A percentile compares a stretch with the other conserved stretches of the same genome.
Evolutionary conservation across 352 stramenopile species (phyloP).

Genomic region (Pythium plurisporium): DNA sequence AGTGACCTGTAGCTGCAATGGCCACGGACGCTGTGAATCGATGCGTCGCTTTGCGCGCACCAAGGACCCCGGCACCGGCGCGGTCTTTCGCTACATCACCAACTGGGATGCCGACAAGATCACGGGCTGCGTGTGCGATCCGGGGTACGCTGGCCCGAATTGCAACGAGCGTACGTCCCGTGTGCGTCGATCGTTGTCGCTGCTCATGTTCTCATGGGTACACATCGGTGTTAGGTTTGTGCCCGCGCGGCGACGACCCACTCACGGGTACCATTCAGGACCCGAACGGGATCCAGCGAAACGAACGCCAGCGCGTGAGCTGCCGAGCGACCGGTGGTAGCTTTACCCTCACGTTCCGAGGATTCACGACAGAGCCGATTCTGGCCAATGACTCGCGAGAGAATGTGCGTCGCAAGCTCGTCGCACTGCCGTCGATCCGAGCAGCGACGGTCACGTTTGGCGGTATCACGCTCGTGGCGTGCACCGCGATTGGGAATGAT

Average conservation of each 20-base stretch:
- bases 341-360: constrained; percentile 84
- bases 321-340: constrained; percentile 74
- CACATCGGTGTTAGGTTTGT: too few species aligned
- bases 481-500: constrained; percentile 63
- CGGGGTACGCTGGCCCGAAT: constrained; percentile 65
- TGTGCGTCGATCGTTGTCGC: too few species aligned
- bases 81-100: too few species aligned
- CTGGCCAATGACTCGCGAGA: constrained; percentile 39
- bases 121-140: constrained; percentile 82
- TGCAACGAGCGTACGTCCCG: constrained; percentile 51
- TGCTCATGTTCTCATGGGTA: too few species aligned
- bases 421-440: constrained; percentile 55
- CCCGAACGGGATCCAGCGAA: constrained; percentile 54
- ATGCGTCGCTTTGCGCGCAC: constrained; percentile 59
- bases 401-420: constrained; percentile 46
- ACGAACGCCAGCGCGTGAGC: constrained; percentile 60
- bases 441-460: constrained; percentile 66
- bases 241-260: constrained; percentile 82
- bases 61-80: too few species aligned
- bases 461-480: constrained; percentile 58
- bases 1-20: constrained; percentile 71
- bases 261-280: constrained; percentile 73
- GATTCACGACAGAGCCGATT: constrained; percentile 72
- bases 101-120: constrained; percentile 87
- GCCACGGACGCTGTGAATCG: constrained; percentile 72